Evolutionary conservation across 208 protist genomes (phyloP).

Genomic region (Leishmania braziliensis): DNA sequence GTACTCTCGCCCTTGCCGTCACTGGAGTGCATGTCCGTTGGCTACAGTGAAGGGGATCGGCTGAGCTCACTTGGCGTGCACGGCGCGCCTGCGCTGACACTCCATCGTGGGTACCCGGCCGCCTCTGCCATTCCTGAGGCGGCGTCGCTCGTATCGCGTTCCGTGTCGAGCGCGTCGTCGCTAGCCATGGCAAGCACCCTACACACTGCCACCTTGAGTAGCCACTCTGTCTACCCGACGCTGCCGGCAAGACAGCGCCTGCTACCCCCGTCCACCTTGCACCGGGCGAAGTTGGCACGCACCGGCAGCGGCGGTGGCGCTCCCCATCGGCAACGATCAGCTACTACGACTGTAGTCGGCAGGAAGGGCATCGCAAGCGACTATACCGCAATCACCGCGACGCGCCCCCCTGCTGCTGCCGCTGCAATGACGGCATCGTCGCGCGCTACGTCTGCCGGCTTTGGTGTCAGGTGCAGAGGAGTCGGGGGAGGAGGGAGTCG

Average conservation of each 20-base stretch:
- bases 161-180: not conserved
- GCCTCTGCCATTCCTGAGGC: not conserved
- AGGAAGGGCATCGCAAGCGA: not conserved
- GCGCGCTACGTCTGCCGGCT: not conserved
- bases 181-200: not conserved
- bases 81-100: not conserved
- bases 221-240: not conserved
- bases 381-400: too few relatives aligned
- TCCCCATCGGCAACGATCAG: not conserved
- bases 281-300: slow-evolving; percentile 14
- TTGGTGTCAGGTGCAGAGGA: not conserved
- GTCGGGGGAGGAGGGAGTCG: not conserved
- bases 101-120: not conserved
- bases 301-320: slow-evolving; percentile 21
- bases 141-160: not conserved
- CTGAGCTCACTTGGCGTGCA: not conserved
- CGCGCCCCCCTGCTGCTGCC: not conserved
- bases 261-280: slow-evolving; percentile 4
- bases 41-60: not conserved
- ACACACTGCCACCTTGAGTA: not conserved
- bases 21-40: not conserved
- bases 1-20: not conserved
- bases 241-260: not conserved
- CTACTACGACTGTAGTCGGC: not conserved
- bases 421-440: not conserved